These are phyloP conservation scores for Diutina ranongensis DNA, from an alignment of 1,139 yeast species.

Conservation along the genomic window DNA sequence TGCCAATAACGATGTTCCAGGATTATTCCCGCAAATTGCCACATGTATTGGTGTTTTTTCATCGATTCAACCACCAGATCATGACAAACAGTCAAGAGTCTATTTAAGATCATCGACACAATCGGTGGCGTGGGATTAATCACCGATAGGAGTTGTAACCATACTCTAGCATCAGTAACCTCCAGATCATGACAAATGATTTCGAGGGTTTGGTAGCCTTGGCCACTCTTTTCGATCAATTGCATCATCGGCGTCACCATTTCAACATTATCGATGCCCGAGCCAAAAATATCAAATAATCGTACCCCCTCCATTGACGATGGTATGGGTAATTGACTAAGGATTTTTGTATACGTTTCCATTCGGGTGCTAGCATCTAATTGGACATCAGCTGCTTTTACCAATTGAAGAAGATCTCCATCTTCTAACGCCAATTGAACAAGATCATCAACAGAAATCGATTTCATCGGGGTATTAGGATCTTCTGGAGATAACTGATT, in stretches of 20 bases:
- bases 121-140: background rate
- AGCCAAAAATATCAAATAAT: background rate
- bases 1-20: background rate
- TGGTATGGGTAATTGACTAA: background rate
- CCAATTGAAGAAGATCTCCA: background rate
- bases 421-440: background rate
- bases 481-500: slow-evolving; percentile 1
- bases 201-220: background rate
- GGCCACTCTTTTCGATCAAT: background rate
- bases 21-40: background rate
- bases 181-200: background rate
- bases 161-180: background rate
- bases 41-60: background rate
- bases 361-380: background rate
- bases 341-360: background rate
- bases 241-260: background rate
- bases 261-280: background rate
- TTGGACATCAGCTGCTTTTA: background rate
- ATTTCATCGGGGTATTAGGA: background rate
- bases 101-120: too few species aligned
- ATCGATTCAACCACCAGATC: too few species aligned
- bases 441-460: background rate
- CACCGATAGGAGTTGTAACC: background rate
- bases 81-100: too few species aligned
- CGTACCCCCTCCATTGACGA: background rate